A percentile compares a stretch with the other conserved stretches of the same genome.
phyloP scores from a whole-genome alignment of 2,329 filamentous ascomycete genomes.

The Phoma sp. region DNA sequence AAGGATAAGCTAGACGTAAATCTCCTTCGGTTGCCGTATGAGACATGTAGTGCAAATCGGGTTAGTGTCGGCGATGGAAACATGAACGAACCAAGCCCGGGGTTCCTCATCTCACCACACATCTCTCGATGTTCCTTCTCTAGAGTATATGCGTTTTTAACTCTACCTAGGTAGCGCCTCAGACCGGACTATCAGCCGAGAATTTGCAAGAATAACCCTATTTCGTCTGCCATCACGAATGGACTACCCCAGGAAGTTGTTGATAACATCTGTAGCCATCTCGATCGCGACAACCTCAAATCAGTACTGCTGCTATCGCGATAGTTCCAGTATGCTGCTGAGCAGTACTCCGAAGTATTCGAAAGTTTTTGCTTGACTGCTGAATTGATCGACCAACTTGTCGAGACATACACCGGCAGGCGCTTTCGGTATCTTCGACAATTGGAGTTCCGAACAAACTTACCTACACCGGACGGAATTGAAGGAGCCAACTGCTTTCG shows the following conservation, averaged over 20 bases:
- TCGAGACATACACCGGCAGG: slow-evolving; percentile 14
- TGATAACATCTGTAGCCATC: slow-evolving; percentile 18
- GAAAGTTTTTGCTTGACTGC: slow-evolving; percentile 4
- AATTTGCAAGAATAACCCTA: too few relatives aligned
- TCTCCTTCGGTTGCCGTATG: too few relatives aligned
- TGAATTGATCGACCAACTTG: slow-evolving; percentile 7
- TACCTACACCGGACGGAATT: slow-evolving; percentile 1
- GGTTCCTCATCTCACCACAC: too few relatives aligned
- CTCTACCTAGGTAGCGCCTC: too few relatives aligned
- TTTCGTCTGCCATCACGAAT: slow-evolving; percentile 11
- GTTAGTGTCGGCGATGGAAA: too few relatives aligned
- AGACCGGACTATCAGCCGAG: too few relatives aligned
- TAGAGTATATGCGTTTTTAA: too few relatives aligned
- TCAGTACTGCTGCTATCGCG: slow-evolving; percentile 15
- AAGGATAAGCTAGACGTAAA: too few relatives aligned
- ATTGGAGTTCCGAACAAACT: not conserved
- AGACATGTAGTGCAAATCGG: too few relatives aligned
- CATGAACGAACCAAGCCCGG: too few relatives aligned
- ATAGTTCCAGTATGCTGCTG: slow-evolving; percentile 18
- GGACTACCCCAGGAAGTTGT: slow-evolving; percentile 23
- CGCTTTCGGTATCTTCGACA: slow-evolving; percentile 13
- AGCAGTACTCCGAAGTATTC: slow-evolving; percentile 20
- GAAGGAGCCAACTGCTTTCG: slow-evolving; percentile 3
- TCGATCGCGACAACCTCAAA: slow-evolving; percentile 19
- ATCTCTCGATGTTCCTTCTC: too few relatives aligned